Base-by-base conservation (phyloP, 2,329 filamentous ascomycete species). In the Sporothrix brunneoviolacea region DNA sequence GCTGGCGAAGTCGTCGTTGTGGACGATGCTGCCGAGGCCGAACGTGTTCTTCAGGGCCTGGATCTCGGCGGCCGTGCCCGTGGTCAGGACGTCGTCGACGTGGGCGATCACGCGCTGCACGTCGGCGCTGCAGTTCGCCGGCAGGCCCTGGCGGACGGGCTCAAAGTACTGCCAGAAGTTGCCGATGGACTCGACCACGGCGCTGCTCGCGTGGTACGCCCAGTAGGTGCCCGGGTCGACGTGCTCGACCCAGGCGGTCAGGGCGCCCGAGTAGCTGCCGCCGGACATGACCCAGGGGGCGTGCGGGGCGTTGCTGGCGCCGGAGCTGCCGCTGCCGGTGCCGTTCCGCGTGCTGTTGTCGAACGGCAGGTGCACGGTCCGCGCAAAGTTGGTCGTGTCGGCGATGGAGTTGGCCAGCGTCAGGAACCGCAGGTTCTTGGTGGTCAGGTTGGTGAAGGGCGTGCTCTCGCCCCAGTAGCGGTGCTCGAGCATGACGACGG, bases 141-240 rank as follows among this genome's bases (percentile, higher is more conserved):
- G 72, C 63, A 79, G 76, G 10, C 75, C 76, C 53, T 74, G 64
- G 53, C 73, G 70, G 4, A 80, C 66, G 0, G 77, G 77, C 8
- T 67, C 63, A 59, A 79, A 80, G 58, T 81, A 81, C 59, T 72
- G 67, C 74, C 74, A 80, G 58, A 79, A 75, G 44, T 74, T 70
- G 8, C 66, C 64, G 18, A 80, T 65, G 0, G 73, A 67, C 61
- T 81, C 62, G 0, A 80, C 77, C 1, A 76, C 73, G 2, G 75
- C 77, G 58, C 74, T 77, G 10, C 74, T 76, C 18, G 76, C 72
- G 55, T 77, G 74, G 58, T 80, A 80, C 0, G 76, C 75, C 76
- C 76, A 80, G 61, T 75, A 77, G 0, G 75, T 80, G n/a, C 74
- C 77, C 0, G 77, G 75, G 9, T 71, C 69, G 15, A 71, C 64